Evolutionary conservation across 208 protist genomes (phyloP).

Genomic region (Crithidia expoeki): DNA sequence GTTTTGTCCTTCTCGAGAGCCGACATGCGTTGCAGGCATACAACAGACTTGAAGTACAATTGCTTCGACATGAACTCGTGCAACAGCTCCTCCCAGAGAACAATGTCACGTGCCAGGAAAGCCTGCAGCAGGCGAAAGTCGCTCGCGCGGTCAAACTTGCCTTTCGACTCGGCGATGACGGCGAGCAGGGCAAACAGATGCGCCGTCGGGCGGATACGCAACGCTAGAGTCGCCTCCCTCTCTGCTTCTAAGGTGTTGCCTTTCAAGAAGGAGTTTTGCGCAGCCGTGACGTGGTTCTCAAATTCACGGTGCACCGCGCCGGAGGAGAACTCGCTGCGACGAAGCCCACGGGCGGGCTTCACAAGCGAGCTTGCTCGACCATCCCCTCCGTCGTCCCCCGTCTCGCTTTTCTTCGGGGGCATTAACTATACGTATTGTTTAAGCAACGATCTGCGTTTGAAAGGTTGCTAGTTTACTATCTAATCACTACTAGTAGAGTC

Average conservation of each 20-base stretch:
- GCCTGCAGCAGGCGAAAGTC: slow-evolving; percentile 90
- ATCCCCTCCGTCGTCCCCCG: neutral
- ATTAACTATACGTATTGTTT: neutral
- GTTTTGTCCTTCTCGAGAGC: slow-evolving; percentile 62
- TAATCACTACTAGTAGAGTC: too few relatives aligned
- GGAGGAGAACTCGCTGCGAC: slow-evolving; percentile 53
- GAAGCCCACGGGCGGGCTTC: slow-evolving; percentile 33
- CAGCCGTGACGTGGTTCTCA: slow-evolving; percentile 63
- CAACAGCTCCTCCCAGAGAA: slow-evolving; percentile 86
- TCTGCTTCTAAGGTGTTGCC: slow-evolving; percentile 69
- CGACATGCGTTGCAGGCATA: slow-evolving; percentile 84
- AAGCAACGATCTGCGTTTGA: too few relatives aligned
- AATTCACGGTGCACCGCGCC: slow-evolving; percentile 57
- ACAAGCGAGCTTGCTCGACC: slow-evolving; percentile 8
- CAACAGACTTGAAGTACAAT: slow-evolving; percentile 86
- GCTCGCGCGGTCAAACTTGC: slow-evolving; percentile 81
- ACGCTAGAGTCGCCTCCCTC: slow-evolving; percentile 62
- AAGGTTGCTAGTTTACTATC: too few relatives aligned
- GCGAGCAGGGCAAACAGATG: slow-evolving; percentile 85
- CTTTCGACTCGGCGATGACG: slow-evolving; percentile 80
- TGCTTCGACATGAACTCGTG: slow-evolving; percentile 85
- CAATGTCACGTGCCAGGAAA: slow-evolving; percentile 75
- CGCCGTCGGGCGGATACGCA: slow-evolving; percentile 79
- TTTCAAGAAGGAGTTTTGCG: slow-evolving; percentile 72
- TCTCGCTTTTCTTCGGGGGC: too few relatives aligned